Evolutionary conservation across 2,329 filamentous ascomycete genomes (phyloP).

Genomic region (Fonsecaea nubica): DNA sequence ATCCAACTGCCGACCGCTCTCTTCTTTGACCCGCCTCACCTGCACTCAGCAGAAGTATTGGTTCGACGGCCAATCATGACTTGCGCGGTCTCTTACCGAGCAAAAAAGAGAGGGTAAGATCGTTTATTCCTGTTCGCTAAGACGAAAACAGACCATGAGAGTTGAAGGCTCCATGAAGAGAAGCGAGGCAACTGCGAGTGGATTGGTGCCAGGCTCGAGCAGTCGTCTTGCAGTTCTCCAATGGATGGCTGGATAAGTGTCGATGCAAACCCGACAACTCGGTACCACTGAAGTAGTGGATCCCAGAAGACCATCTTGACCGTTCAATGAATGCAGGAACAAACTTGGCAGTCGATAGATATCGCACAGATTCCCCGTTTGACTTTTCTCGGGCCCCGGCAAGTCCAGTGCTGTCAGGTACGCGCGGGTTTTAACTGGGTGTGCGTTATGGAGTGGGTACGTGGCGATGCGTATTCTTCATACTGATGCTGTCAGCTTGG

Average conservation of each 20-base stretch:
- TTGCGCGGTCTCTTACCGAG: background rate
- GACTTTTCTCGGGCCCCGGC: background rate
- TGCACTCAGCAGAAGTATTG: background rate
- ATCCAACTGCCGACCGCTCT: background rate
- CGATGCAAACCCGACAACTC: background rate
- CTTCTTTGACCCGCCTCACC: background rate
- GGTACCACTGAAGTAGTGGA: background rate
- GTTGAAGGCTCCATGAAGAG: background rate
- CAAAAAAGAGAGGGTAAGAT: background rate
- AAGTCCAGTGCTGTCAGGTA: slow-evolving; percentile 22
- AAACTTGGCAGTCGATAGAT: background rate
- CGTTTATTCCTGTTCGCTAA: background rate
- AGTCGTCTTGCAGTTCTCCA: background rate
- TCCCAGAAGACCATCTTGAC: background rate
- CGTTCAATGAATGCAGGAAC: background rate
- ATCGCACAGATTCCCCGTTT: background rate
- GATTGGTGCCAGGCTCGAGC: background rate
- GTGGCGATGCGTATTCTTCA: slow-evolving; percentile 27
- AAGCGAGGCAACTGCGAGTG: background rate
- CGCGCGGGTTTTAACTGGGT: slow-evolving; percentile 22
- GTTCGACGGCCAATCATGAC: background rate
- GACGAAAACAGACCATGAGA: background rate
- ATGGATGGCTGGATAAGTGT: background rate
- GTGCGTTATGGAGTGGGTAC: slow-evolving; percentile 30
- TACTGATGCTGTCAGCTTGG: slow-evolving; percentile 27